Evolutionary conservation across 192 early-diverging fungal species (phyloP).

Genomic region (Spizellomyces punctatus): DNA sequence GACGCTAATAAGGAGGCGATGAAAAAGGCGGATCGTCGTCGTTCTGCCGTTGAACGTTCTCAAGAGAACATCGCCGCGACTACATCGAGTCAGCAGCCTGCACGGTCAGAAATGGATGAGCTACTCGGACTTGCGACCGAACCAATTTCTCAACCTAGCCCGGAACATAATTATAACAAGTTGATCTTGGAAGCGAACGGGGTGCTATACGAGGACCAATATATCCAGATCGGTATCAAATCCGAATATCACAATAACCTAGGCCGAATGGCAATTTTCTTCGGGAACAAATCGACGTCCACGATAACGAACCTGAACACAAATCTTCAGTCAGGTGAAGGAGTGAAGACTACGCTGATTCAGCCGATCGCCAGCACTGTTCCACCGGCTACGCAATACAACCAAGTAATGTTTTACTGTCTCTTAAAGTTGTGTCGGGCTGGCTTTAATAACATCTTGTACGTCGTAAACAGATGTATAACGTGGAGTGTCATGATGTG

Average conservation of each 20-base stretch:
- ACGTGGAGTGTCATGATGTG: constrained; percentile 71
- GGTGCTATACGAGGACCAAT: constrained; percentile 87
- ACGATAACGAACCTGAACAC: constrained; percentile 67
- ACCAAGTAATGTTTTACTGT: constrained; percentile 53
- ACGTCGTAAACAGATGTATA: constrained; percentile 57
- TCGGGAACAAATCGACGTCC: constrained; percentile 82
- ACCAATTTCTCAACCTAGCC: neutral
- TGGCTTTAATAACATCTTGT: neutral
- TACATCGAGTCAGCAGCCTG: neutral
- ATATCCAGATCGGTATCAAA: constrained; percentile 89
- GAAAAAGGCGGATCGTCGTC: constrained; percentile 36
- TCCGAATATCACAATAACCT: constrained; percentile 89
- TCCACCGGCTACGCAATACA: constrained; percentile 69
- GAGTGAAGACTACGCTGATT: constrained; percentile 57
- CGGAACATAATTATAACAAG: neutral
- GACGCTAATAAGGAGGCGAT: constrained; percentile 46
- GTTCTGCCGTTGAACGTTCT: constrained; percentile 29
- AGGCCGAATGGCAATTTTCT: constrained; percentile 88
- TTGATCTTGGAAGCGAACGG: constrained; percentile 51
- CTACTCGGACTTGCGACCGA: constrained; percentile 6
- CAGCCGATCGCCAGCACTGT: constrained; percentile 64
- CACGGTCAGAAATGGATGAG: constrained; percentile 9
- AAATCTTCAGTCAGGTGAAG: constrained; percentile 53
- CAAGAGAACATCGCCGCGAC: constrained; percentile 2
- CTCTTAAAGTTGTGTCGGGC: neutral